Evolutionary conservation across 2,329 filamentous ascomycete species (phyloP), one percentile per base, ranked within the genome.

Genomic region (Fusarium xyrophilum): DNA sequence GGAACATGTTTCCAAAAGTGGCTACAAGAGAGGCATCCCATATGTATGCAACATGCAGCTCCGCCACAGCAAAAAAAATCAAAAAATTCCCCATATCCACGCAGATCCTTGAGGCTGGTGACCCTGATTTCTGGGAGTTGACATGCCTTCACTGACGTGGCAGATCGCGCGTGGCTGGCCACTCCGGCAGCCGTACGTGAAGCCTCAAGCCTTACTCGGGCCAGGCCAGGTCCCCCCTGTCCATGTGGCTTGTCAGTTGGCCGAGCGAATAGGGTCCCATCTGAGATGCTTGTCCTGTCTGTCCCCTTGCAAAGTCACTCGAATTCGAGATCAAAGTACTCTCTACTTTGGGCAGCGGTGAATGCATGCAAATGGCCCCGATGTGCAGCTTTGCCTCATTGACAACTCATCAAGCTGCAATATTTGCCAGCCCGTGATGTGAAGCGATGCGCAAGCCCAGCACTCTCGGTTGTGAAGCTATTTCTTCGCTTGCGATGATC

Each of bases 71-170:
- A 44, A 58, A 56, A 54, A 50, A 58, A 56, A 54, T 42, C 14
- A 27, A 44, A 58, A 59, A 55, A 51, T 7, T 36, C 54, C 54
- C 55, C 67, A 73, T 60, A 59, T 9, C 53, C 67, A 64, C 63
- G 44, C 64, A 44, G 58, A 68, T 68, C 35, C 54, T 67, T 79
- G 79, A 80, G 80, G 79, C 79, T 82, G 74, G 79, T 68, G 72
- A 28, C 61, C 60, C 48, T 57, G 66, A 30, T 57, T 67, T 51
- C 52, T 55, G 42, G 47, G 48, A 58, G 38, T 56, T 52, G 53
- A 43, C 36, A 35, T 42, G 60, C 38, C 61, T 65, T 65, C 53
- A 57, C 71, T 80, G 80, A 82, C 81, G 81, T 83, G 81, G 80
- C 81, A 80, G 65, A 59, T 72, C 63, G 69, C 69, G 67, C 75